Percentiles rank a stretch among this genome's conserved stretches.
These are phyloP conservation scores for Coleophoma eucalyptorum DNA, from an alignment of 2,329 filamentous ascomycete species.

Conservation along the genomic window DNA sequence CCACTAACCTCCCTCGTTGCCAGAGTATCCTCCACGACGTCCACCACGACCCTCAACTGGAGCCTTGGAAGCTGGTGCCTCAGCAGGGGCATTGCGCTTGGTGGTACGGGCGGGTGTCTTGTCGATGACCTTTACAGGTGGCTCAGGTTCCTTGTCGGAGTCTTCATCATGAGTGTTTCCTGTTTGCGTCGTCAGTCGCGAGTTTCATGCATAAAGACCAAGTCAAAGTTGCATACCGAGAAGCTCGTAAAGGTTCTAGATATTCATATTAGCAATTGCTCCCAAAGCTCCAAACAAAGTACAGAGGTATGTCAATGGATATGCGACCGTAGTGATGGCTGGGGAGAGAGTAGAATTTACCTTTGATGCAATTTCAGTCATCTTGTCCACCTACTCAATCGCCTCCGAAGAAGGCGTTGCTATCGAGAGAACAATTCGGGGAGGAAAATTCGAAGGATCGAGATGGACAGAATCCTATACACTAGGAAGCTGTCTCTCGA, in stretches of 20 bases:
- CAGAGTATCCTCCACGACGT: constrained; percentile 55
- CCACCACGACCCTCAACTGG: constrained; percentile 19
- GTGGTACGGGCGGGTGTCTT: constrained; percentile 68
- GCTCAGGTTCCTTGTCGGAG: constrained; percentile 68
- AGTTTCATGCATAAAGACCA: constrained; percentile 13
- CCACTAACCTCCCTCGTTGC: constrained; percentile 83
- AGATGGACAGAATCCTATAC: constrained; percentile 30
- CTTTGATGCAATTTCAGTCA: constrained; percentile 32
- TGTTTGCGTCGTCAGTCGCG: constrained; percentile 24
- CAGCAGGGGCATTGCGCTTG: constrained; percentile 84
- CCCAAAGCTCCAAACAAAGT: too few relatives aligned
- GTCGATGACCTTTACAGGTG: constrained; percentile 85
- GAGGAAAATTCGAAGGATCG: constrained; percentile 17
- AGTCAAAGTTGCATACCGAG: constrained; percentile 67
- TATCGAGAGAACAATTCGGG: constrained; percentile 32
- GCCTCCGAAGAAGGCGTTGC: constrained; percentile 34
- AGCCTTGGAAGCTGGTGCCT: constrained; percentile 49
- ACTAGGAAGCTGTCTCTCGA: constrained; percentile 33
- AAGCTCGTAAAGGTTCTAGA: constrained; percentile 94
- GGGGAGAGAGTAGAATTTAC: constrained; percentile 15
- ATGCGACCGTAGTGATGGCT: constrained; percentile 5
- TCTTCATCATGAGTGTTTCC: constrained; percentile 61
- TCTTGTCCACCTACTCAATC: constrained; percentile 30
- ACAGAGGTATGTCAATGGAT: too few relatives aligned
- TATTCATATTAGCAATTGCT: too few relatives aligned